Conservation (phyloP, 1,139 yeast species). For the Suhomyces choctaworum region DNA sequence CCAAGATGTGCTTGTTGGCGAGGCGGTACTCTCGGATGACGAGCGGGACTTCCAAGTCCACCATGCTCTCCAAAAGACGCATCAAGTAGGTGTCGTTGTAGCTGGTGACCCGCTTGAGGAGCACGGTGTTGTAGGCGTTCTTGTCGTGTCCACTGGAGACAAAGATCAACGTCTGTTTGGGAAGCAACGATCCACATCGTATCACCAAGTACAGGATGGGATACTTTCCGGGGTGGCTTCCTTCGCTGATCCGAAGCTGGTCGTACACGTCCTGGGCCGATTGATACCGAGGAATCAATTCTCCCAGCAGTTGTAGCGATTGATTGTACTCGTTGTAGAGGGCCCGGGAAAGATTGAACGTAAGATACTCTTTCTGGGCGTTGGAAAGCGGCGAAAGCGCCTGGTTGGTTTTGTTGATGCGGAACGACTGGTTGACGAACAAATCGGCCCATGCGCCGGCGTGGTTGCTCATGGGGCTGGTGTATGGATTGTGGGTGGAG, state of each 20-base stretch:
- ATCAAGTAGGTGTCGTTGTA: constrained; percentile 9
- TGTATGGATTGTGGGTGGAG: no score
- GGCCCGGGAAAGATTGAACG: constrained; percentile 10
- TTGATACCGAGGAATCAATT: constrained; percentile 15
- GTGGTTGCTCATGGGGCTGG: neutral
- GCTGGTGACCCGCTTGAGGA: constrained; percentile 12
- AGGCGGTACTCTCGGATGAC: constrained; percentile 15
- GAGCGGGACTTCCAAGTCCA: constrained; percentile 11
- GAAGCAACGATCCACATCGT: constrained; percentile 14
- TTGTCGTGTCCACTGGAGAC: constrained; percentile 2
- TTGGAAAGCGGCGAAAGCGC: constrained; percentile 2
- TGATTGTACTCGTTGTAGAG: constrained; percentile 11
- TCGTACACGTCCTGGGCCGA: constrained; percentile 12
- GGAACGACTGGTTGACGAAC: constrained; percentile 18
- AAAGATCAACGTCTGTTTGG: constrained; percentile 17
- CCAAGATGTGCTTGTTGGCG: constrained; percentile 11
- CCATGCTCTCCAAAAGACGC: constrained; percentile 15
- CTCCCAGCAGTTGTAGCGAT: no score
- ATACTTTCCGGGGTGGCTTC: constrained; percentile 5
- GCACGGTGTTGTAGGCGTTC: constrained; percentile 9
- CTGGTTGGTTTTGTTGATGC: constrained; percentile 14
- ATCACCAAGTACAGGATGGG: constrained; percentile 13
- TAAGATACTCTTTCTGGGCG: constrained; percentile 11
- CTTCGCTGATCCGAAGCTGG: constrained; percentile 12
- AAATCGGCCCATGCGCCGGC: constrained; percentile 4